Evolutionary conservation across 1,284 basidiomycete genomes (phyloP).

Genomic region (Testicularia cyperi): DNA sequence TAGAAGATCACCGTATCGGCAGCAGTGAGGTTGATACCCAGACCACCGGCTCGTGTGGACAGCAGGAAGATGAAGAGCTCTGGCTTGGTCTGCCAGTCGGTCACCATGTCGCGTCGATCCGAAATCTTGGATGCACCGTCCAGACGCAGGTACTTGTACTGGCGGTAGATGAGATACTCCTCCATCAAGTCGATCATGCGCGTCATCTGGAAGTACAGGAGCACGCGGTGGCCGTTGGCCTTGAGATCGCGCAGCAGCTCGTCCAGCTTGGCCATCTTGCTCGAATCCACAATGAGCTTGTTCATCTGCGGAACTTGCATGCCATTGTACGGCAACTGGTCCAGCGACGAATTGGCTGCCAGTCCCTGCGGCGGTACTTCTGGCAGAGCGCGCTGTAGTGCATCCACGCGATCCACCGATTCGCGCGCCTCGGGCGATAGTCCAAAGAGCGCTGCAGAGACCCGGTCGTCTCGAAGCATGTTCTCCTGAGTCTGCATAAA

Average conservation of each 20-base stretch:
- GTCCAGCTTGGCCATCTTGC: slow-evolving; percentile 90
- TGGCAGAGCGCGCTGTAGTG: slow-evolving; percentile 67
- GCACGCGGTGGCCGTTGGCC: slow-evolving; percentile 85
- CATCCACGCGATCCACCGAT: slow-evolving; percentile 66
- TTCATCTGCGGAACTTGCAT: slow-evolving; percentile 96
- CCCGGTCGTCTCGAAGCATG: slow-evolving; percentile 65
- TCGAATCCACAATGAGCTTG: slow-evolving; percentile 93
- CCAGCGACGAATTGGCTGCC: slow-evolving; percentile 68
- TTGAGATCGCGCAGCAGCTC: slow-evolving; percentile 86
- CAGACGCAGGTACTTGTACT: slow-evolving; percentile 94
- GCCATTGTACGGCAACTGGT: slow-evolving; percentile 78
- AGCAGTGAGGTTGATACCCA: slow-evolving; percentile 97
- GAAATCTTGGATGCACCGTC: slow-evolving; percentile 95
- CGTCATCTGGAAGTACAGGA: slow-evolving; percentile 99
- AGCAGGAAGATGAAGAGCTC: slow-evolving; percentile 66
- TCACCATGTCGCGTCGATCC: slow-evolving; percentile 97
- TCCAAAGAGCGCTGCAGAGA: slow-evolving; percentile 82
- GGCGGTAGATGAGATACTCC: slow-evolving; percentile 95
- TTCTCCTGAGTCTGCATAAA: slow-evolving; percentile 75
- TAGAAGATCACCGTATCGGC: slow-evolving; percentile 94
- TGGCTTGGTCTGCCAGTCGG: slow-evolving; percentile 96
- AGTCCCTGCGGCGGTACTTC: slow-evolving; percentile 72
- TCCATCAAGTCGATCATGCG: slow-evolving; percentile 99
- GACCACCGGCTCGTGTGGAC: slow-evolving; percentile 92
- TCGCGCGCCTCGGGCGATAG: slow-evolving; percentile 72